Conservation (phyloP, 306 rosid species). For the Canavalia gladiata region DNA sequence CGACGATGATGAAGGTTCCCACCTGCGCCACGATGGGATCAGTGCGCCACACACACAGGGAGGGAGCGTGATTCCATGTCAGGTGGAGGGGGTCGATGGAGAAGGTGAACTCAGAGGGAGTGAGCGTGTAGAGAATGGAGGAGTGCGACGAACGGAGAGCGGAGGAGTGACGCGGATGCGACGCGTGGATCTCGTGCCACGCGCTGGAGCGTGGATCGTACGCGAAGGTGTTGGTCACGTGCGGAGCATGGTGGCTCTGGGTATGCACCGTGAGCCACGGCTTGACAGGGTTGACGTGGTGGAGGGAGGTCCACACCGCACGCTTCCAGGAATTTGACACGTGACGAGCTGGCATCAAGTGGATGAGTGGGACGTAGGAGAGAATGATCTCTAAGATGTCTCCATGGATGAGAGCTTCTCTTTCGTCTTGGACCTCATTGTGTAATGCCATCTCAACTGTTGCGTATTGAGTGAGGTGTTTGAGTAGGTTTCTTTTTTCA, state of each 20-base stretch:
- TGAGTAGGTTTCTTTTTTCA: no score
- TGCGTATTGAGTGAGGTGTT: no score
- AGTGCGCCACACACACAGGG: slow-evolving; percentile 60
- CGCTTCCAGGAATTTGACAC: slow-evolving; percentile 68
- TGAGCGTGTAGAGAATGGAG: slow-evolving; percentile 60
- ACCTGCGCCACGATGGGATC: slow-evolving; percentile 70
- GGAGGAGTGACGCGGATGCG: slow-evolving; percentile 41
- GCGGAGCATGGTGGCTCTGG: slow-evolving; percentile 56
- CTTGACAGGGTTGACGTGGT: slow-evolving; percentile 51
- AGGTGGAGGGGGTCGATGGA: slow-evolving; percentile 65
- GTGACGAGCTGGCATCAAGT: slow-evolving; percentile 57
- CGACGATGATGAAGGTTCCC: slow-evolving; percentile 51
- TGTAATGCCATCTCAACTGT: not conserved
- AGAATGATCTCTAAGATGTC: slow-evolving; percentile 66
- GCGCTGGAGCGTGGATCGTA: slow-evolving; percentile 70
- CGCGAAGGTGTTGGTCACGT: slow-evolving; percentile 55
- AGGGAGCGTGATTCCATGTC: slow-evolving; percentile 51
- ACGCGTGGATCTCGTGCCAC: slow-evolving; percentile 61
- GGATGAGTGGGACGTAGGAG: slow-evolving; percentile 65
- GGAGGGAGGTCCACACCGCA: slow-evolving; percentile 66
- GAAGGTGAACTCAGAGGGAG: slow-evolving; percentile 62
- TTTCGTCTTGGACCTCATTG: not conserved
- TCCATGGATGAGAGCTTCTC: slow-evolving; percentile 58
- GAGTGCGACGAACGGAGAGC: slow-evolving; percentile 70
- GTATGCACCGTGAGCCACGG: slow-evolving; percentile 74